Evolutionary conservation across 2,329 filamentous ascomycete species (phyloP).

Genomic region (Neonectria punicea): DNA sequence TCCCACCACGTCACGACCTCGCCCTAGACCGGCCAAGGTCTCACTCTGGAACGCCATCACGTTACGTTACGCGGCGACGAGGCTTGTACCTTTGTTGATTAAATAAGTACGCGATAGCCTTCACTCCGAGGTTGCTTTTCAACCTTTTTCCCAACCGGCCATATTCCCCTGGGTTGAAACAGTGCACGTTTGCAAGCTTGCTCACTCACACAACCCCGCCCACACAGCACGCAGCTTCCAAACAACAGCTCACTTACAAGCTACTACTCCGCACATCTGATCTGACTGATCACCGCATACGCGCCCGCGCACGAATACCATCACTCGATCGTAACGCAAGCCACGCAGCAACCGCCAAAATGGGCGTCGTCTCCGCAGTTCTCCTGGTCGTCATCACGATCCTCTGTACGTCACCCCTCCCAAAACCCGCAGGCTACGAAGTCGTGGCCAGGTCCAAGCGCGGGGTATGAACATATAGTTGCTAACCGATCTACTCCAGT

Average conservation of each 20-base stretch:
- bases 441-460: not conserved
- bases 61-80: slow-evolving; percentile 29
- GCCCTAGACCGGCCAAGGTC: not conserved
- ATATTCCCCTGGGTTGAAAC: slow-evolving; percentile 3
- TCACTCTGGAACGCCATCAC: slow-evolving; percentile 23
- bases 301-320: slow-evolving; percentile 15
- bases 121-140: not conserved
- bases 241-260: slow-evolving; percentile 13
- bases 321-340: slow-evolving; percentile 3
- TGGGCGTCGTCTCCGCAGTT: slow-evolving; percentile 61
- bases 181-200: slow-evolving; percentile 2
- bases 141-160: not conserved
- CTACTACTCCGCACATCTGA: slow-evolving; percentile 8
- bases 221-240: slow-evolving; percentile 1
- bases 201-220: slow-evolving; percentile 10
- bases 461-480: slow-evolving; percentile 3
- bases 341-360: slow-evolving; percentile 46
- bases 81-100: slow-evolving; percentile 10
- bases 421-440: not conserved
- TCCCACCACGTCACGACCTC: slow-evolving; percentile 30
- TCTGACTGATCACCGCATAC: slow-evolving; percentile 15
- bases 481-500: slow-evolving; percentile 57
- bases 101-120: slow-evolving; percentile 2
- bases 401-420: slow-evolving; percentile 54
- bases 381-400: slow-evolving; percentile 64